Percentiles rank a stretch among this genome's conserved stretches.
phyloP scores from a whole-genome alignment of 2,329 filamentous ascomycete genomes.

The Knufia fluminis region DNA sequence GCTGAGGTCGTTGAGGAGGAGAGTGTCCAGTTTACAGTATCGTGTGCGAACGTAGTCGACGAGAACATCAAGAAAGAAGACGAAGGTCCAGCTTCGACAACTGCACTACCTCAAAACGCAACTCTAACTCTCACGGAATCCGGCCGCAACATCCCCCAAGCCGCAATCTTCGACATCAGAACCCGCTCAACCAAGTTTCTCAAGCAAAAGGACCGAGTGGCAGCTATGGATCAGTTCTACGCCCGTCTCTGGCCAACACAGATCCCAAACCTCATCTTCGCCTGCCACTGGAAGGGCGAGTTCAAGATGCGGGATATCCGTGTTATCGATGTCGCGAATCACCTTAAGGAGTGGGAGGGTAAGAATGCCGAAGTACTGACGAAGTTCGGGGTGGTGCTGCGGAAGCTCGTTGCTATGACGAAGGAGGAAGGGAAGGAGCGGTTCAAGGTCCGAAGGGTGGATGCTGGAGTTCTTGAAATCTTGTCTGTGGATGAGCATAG shows the following conservation, averaged over 20 bases:
- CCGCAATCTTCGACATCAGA: conserved; percentile 5
- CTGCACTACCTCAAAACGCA: neutral
- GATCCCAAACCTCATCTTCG: conserved; percentile 4
- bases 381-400: neutral
- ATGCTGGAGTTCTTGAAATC: neutral
- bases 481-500: too few species aligned
- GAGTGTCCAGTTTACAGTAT: too few species aligned
- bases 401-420: neutral
- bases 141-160: conserved; percentile 1
- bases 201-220: neutral
- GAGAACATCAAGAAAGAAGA: too few species aligned
- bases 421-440: neutral
- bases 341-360: conserved; percentile 1
- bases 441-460: conserved; percentile 4
- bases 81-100: too few species aligned
- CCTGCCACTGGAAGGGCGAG: neutral
- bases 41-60: too few species aligned
- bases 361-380: neutral
- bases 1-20: neutral
- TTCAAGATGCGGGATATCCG: conserved; percentile 3
- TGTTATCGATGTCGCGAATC: neutral
- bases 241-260: conserved; percentile 3
- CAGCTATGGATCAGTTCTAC: neutral
- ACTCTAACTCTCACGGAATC: neutral
- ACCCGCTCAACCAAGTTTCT: neutral